A percentile compares a stretch with the other conserved stretches of the same genome.
These are phyloP conservation scores for Pseudoneurospora amorphoporcata DNA, from an alignment of 495 filamentous ascomycete genomes.

Conservation along the genomic window DNA sequence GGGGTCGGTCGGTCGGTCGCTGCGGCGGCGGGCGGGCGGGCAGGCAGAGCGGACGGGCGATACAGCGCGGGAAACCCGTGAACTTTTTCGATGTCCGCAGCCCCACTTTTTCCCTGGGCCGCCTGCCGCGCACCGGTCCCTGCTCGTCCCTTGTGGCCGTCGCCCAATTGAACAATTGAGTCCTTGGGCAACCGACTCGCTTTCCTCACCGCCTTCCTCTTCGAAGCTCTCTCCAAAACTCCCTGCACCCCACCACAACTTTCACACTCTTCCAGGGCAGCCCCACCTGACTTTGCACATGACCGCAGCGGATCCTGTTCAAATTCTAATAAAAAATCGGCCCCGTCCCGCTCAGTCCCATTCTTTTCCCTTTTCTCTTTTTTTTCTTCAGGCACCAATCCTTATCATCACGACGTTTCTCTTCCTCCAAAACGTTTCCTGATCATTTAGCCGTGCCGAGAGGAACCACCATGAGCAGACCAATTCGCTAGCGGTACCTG, in stretches of 20 bases:
- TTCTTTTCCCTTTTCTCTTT: slow-evolving; percentile 10
- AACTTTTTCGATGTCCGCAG: slow-evolving; percentile 21
- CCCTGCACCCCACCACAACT: neutral
- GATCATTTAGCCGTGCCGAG: slow-evolving; percentile 44
- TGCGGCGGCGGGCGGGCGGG: neutral
- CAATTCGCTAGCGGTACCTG: slow-evolving; percentile 46
- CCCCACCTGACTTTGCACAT: neutral
- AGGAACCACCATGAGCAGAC: slow-evolving; percentile 27
- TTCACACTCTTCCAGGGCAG: no score
- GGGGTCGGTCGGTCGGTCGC: neutral
- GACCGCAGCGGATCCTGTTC: neutral
- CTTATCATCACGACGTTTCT: slow-evolving; percentile 42
- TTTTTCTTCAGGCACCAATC: slow-evolving; percentile 34
- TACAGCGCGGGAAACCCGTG: slow-evolving; percentile 6
- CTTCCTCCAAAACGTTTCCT: slow-evolving; percentile 29
- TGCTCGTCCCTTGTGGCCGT: slow-evolving; percentile 4
- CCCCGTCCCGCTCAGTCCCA: no score
- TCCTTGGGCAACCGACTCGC: neutral
- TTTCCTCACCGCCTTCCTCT: slow-evolving; percentile 1
- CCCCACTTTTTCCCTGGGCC: slow-evolving; percentile 3
- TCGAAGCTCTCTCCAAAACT: neutral
- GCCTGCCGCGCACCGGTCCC: neutral
- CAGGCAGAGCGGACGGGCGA: neutral
- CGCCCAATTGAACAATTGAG: neutral
- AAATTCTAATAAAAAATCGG: no score